Conservation (phyloP, 163 green algal genomes). For the Volvox carteri region DNA sequence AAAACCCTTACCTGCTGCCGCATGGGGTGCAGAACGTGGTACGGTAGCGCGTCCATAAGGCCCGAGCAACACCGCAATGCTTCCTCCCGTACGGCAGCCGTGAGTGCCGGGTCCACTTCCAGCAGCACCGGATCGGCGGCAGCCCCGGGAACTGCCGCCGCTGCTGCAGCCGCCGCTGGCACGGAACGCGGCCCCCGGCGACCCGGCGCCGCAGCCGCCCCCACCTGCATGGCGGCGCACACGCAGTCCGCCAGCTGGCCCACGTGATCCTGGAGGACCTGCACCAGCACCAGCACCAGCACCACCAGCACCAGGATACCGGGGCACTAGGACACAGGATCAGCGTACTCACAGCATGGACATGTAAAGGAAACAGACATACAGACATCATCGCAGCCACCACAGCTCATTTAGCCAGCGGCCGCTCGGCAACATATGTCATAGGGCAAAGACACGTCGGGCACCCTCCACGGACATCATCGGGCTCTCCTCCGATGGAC, state of each 20-base stretch:
- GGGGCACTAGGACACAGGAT: too few species aligned
- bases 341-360: too few species aligned
- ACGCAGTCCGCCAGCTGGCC: not conserved
- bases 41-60: constrained; percentile 55
- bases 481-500: too few species aligned
- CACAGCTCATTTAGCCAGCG: too few species aligned
- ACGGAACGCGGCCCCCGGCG: too few species aligned
- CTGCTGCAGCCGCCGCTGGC: not conserved
- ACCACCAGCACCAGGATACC: too few species aligned
- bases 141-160: not conserved
- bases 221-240: not conserved
- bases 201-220: not conserved
- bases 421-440: too few species aligned
- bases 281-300: too few species aligned
- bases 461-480: too few species aligned
- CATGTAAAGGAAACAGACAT: too few species aligned
- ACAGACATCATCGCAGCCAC: too few species aligned
- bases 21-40: constrained; percentile 55
- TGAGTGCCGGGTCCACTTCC: not conserved
- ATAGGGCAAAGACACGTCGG: too few species aligned
- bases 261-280: constrained; percentile 18
- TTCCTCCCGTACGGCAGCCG: constrained; percentile 45
- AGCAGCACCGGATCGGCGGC: not conserved
- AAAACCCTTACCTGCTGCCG: constrained; percentile 51
- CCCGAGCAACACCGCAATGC: constrained; percentile 38